Conservation (phyloP, 73 alveolate species). For the Tetrahymena thermophila region DNA sequence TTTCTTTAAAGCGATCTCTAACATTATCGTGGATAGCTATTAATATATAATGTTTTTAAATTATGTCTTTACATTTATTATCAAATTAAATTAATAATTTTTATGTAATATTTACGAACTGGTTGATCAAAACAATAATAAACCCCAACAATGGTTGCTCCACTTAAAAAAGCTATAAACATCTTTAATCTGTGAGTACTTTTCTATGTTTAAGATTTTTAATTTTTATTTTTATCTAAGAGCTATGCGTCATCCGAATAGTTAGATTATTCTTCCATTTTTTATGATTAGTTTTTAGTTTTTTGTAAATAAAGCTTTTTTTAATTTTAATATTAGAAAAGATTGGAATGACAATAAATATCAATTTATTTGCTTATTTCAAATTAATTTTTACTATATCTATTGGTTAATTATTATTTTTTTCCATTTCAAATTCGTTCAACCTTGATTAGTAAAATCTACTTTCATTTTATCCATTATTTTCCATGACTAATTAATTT, state of each 20-base stretch:
- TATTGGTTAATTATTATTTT: no score
- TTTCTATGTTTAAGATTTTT: background rate
- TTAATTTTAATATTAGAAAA: no score
- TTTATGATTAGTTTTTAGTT: background rate
- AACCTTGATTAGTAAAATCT: background rate
- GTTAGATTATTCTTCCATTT: background rate
- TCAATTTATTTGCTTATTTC: background rate
- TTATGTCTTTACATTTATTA: background rate
- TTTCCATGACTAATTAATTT: background rate
- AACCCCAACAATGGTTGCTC: background rate
- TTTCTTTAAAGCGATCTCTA: background rate
- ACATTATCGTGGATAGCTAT: background rate
- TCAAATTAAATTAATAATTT: no score
- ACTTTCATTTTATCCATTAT: background rate
- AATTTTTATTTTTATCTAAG: background rate
- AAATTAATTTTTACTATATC: no score
- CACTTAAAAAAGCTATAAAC: background rate
- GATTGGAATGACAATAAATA: no score
- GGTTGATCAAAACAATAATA: background rate
- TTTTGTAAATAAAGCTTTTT: background rate
- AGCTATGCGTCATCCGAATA: background rate
- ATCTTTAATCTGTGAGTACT: background rate
- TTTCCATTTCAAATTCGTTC: background rate
- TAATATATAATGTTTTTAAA: background rate
- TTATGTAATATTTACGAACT: background rate